Evolutionary conservation across 192 early-diverging fungal genomes (phyloP).

Genomic region (Linnemannia exigua): DNA sequence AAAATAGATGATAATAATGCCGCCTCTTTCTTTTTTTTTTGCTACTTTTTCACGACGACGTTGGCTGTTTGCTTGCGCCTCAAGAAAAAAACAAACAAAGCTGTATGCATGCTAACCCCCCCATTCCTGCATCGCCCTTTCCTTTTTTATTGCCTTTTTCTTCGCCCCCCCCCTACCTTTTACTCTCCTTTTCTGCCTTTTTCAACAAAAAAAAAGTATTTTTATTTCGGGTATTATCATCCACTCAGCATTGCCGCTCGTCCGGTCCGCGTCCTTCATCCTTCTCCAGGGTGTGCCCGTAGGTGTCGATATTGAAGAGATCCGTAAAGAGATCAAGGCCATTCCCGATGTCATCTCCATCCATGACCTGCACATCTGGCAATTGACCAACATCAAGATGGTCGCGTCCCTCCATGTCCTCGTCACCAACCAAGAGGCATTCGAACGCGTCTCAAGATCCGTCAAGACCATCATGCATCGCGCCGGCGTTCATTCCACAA

Average conservation of each 20-base stretch:
- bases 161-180: neutral
- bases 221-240: slow-evolving; percentile 77
- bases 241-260: slow-evolving; percentile 61
- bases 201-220: slow-evolving; percentile 51
- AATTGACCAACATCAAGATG: slow-evolving; percentile 86
- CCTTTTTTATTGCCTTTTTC: neutral
- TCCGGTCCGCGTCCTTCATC: slow-evolving; percentile 77
- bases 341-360: slow-evolving; percentile 78
- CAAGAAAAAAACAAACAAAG: neutral
- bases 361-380: slow-evolving; percentile 96
- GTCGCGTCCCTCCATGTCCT: slow-evolving; percentile 89
- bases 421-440: slow-evolving; percentile 70
- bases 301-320: slow-evolving; percentile 71
- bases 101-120: too few relatives aligned
- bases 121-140: neutral
- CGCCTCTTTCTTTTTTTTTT: neutral
- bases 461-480: slow-evolving; percentile 86
- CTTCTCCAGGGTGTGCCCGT: slow-evolving; percentile 87
- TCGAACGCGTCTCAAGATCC: slow-evolving; percentile 77
- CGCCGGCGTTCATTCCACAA: slow-evolving; percentile 89
- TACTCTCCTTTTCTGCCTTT: too few relatives aligned
- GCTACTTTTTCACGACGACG: too few relatives aligned
- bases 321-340: slow-evolving; percentile 73
- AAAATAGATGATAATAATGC: neutral
- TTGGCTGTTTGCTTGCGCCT: slow-evolving; percentile 15